A percentile compares a stretch with the other conserved stretches of the same genome.
Evolutionary conservation across 805 yeast species (phyloP).

Genomic region (Scheffersomyces amazonensis): DNA sequence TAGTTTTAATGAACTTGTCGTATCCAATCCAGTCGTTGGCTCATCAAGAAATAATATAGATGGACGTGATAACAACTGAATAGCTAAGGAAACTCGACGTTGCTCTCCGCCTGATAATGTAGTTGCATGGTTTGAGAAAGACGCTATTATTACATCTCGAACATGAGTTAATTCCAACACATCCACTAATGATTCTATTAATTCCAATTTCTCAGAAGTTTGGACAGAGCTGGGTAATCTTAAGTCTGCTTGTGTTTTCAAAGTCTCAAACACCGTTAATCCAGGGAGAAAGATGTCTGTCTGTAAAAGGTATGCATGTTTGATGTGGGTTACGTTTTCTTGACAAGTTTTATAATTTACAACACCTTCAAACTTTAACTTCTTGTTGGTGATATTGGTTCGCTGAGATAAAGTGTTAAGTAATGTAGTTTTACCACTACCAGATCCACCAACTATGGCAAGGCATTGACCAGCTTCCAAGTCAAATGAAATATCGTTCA

Average conservation of each 20-base stretch:
- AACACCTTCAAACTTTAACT: constrained; percentile 40
- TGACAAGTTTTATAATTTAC: constrained; percentile 26
- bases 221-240: constrained; percentile 51
- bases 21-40: constrained; percentile 85
- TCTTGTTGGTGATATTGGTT: constrained; percentile 36
- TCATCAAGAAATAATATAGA: constrained; percentile 78
- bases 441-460: constrained; percentile 45
- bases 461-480: constrained; percentile 31
- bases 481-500: constrained; percentile 26
- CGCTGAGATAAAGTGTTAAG: constrained; percentile 51
- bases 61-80: constrained; percentile 75
- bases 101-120: constrained; percentile 89
- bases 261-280: constrained; percentile 68
- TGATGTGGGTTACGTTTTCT: constrained; percentile 13
- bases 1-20: constrained; percentile 67
- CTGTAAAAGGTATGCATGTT: constrained; percentile 67
- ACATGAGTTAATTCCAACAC: constrained; percentile 57
- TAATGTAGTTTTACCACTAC: constrained; percentile 42
- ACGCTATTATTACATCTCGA: constrained; percentile 55
- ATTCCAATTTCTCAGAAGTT: constrained; percentile 36
- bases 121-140: constrained; percentile 20
- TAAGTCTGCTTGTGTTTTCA: constrained; percentile 68
- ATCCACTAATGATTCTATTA: constrained; percentile 59
- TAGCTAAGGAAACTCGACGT: constrained; percentile 71
- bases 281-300: constrained; percentile 72